Percentiles rank a stretch among this genome's conserved stretches.
These are phyloP conservation scores for Trichoderma gamsii DNA, from an alignment of 495 filamentous ascomycete species.

Conservation along the genomic window DNA sequence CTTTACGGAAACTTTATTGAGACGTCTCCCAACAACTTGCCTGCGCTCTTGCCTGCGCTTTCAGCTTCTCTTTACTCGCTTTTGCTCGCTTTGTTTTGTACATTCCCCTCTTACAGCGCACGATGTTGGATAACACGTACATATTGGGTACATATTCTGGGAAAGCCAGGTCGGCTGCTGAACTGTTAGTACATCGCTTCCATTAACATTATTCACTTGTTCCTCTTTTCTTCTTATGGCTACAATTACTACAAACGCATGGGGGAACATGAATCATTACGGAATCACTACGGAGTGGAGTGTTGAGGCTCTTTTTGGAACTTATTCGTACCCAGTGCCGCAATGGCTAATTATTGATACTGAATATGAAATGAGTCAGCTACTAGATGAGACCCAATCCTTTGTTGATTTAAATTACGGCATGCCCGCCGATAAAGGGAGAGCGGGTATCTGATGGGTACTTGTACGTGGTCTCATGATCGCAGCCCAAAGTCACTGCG, in stretches of 20 bases:
- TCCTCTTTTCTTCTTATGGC: neutral
- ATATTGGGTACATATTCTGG: neutral
- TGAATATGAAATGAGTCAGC: neutral
- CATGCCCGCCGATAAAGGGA: neutral
- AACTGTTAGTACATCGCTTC: neutral
- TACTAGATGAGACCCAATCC: no score
- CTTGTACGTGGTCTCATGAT: neutral
- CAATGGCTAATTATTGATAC: neutral
- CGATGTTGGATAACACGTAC: neutral
- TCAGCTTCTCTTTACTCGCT: neutral
- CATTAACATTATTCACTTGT: neutral
- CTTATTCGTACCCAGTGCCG: neutral
- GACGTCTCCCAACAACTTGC: neutral
- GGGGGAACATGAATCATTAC: neutral
- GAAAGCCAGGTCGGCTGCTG: neutral
- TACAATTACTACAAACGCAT: neutral
- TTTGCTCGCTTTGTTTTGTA: neutral
- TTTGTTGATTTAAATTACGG: neutral
- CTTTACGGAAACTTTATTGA: conserved; percentile 16
- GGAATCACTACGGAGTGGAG: neutral
- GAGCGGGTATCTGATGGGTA: neutral
- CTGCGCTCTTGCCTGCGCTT: no score
- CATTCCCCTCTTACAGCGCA: neutral
- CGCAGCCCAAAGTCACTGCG: neutral
- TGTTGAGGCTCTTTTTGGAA: neutral